phyloP scores from a whole-genome alignment of 164 flowering plant genomes.

The Liquidambar formosana region DNA sequence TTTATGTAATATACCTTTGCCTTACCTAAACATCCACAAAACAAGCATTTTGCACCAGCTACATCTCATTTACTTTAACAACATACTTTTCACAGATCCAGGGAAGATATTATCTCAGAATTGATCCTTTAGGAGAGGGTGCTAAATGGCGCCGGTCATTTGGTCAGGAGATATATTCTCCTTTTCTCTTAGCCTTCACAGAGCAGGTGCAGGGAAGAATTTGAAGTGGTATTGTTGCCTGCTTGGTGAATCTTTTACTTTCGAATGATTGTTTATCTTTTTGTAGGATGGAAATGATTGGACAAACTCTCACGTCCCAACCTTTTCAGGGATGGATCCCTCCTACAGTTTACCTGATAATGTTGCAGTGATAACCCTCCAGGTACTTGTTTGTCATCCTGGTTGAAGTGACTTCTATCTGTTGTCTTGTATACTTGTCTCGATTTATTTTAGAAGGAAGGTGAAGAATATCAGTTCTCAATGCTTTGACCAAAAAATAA shows the following conservation, averaged over 20 bases:
- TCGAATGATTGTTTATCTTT: neutral
- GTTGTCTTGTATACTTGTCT: neutral
- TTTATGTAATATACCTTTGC: too few species aligned
- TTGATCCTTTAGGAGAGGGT: conserved; percentile 85
- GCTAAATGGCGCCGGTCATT: conserved; percentile 95
- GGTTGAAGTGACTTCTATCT: neutral
- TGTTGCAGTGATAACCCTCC: conserved; percentile 47
- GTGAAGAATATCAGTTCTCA: too few species aligned
- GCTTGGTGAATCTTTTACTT: neutral
- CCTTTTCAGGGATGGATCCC: conserved; percentile 41
- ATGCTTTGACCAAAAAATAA: too few species aligned
- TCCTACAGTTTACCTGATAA: conserved; percentile 47
- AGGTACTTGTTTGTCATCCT: conserved; percentile 25
- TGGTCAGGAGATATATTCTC: conserved; percentile 96
- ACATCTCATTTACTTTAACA: too few species aligned
- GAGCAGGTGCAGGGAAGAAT: conserved; percentile 52
- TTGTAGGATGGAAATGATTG: conserved; percentile 38
- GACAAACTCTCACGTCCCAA: conserved; percentile 33
- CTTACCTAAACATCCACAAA: too few species aligned
- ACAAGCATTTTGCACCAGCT: too few species aligned
- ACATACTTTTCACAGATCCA: conserved; percentile 49
- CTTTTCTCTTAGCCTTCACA: conserved; percentile 83
- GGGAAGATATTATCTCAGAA: conserved; percentile 76
- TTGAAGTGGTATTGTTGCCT: neutral
- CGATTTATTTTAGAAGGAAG: neutral